A percentile compares a stretch with the other conserved stretches of the same genome.
These are phyloP conservation scores for Ustilago cynodontis DNA, from an alignment of 1,284 basidiomycete species.

Conservation along the genomic window DNA sequence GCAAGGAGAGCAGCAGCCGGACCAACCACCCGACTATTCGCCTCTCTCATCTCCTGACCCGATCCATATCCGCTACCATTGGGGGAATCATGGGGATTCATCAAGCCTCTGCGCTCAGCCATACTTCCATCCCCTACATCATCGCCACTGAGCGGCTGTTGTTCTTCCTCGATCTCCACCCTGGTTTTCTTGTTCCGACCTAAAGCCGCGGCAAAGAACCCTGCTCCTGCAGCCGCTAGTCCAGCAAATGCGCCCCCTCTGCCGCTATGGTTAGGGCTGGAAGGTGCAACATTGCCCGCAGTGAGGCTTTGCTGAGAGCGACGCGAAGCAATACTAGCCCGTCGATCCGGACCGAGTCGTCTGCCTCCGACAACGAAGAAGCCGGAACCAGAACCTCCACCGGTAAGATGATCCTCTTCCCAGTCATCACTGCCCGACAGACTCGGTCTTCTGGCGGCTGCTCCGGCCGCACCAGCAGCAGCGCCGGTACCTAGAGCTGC, in stretches of 20 bases:
- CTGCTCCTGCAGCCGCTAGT: constrained; percentile 32
- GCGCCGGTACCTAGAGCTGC: constrained; percentile 35
- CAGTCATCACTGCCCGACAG: constrained; percentile 53
- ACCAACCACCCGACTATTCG: not conserved
- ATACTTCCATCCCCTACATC: constrained; percentile 33
- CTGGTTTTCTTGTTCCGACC: constrained; percentile 11
- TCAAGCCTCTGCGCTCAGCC: constrained; percentile 45
- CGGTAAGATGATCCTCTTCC: constrained; percentile 54
- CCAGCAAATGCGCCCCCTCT: constrained; percentile 4
- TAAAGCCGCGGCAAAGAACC: constrained; percentile 26
- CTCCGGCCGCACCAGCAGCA: constrained; percentile 32
- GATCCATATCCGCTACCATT: constrained; percentile 22
- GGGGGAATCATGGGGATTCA: constrained; percentile 27
- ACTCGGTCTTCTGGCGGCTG: constrained; percentile 21
- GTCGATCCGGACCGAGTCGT: constrained; percentile 19
- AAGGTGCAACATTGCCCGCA: constrained; percentile 19
- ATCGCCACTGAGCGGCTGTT: constrained; percentile 31
- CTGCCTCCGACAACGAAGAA: constrained; percentile 60
- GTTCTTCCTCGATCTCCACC: constrained; percentile 42
- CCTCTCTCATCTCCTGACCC: constrained; percentile 29
- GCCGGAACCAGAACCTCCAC: constrained; percentile 45
- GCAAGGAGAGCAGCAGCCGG: constrained; percentile 24
- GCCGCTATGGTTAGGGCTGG: not conserved
- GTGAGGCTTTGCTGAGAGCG: constrained; percentile 23
- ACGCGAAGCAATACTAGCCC: constrained; percentile 28